Evolutionary conservation across 495 filamentous ascomycete genomes (phyloP).

Genomic region (Neurospora cerealis): DNA sequence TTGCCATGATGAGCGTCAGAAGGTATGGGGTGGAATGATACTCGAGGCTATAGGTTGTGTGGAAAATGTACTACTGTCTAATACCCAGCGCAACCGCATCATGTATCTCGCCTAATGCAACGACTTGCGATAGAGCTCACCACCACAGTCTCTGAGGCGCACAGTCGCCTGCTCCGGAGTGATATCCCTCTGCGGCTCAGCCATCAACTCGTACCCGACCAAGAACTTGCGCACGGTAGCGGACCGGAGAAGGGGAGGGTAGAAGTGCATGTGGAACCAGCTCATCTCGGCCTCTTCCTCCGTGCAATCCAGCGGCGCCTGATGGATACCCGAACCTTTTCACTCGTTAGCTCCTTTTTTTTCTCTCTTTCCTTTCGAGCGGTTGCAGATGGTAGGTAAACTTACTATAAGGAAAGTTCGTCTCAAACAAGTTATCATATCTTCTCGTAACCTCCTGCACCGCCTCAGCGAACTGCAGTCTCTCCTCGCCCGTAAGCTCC

Average conservation of each 20-base stretch:
- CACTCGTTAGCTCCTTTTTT: background rate
- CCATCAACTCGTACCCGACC: constrained; percentile 93
- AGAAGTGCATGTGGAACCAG: constrained; percentile 95
- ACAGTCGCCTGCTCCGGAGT: constrained; percentile 92
- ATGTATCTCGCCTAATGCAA: constrained; percentile 25
- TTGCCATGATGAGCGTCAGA: background rate
- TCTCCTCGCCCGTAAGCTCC: constrained; percentile 63
- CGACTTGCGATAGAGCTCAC: constrained; percentile 72
- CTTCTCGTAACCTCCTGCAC: constrained; percentile 78
- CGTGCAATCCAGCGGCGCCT: constrained; percentile 81
- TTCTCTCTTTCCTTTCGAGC: background rate
- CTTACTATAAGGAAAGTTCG: constrained; percentile 84
- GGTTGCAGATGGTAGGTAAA: background rate
- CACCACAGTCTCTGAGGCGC: constrained; percentile 60
- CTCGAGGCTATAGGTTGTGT: background rate
- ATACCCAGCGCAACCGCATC: constrained; percentile 1
- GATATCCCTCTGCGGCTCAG: constrained; percentile 93
- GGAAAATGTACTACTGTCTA: background rate
- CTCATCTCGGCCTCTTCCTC: constrained; percentile 75
- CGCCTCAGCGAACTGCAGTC: constrained; percentile 62
- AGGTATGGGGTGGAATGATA: background rate
- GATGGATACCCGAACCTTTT: constrained; percentile 69
- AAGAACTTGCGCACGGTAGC: constrained; percentile 93
- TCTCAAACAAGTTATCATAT: constrained; percentile 97
- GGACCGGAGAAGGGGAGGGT: constrained; percentile 83